Evolutionary conservation across 306 rosid genomes (phyloP).

Genomic region (Corylus avellana): DNA sequence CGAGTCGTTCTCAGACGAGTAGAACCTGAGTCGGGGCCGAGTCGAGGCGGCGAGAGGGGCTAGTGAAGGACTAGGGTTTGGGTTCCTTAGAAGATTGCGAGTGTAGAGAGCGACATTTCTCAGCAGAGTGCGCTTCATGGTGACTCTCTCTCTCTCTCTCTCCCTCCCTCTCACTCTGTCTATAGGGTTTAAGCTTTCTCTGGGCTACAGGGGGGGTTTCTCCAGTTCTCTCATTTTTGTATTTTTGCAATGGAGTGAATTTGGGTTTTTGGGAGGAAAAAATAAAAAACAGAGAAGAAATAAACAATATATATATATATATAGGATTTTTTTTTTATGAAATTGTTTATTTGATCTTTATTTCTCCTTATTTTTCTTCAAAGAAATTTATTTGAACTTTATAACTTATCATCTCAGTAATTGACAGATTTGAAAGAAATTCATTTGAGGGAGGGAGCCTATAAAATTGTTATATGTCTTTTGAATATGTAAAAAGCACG

Average conservation of each 20-base stretch:
- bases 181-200: constrained; percentile 1
- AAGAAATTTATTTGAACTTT: too few relatives aligned
- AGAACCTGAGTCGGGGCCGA: not conserved
- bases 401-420: too few relatives aligned
- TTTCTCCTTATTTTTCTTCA: too few relatives aligned
- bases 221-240: not conserved
- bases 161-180: not conserved
- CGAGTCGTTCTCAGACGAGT: constrained; percentile 1
- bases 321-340: too few relatives aligned
- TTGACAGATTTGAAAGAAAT: too few relatives aligned
- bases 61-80: not conserved
- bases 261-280: too few relatives aligned
- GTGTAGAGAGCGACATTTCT: not conserved
- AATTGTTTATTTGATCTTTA: not conserved
- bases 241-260: not conserved
- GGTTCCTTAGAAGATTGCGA: constrained; percentile 3
- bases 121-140: not conserved
- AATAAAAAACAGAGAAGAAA: too few relatives aligned
- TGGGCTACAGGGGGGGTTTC: not conserved
- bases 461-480: too few relatives aligned
- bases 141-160: not conserved
- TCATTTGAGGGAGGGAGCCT: too few relatives aligned
- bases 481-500: too few relatives aligned
- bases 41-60: not conserved
- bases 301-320: too few relatives aligned